Base-by-base conservation (phyloP, 768 basidiomycete species). In the Pleurotus eryngii region DNA sequence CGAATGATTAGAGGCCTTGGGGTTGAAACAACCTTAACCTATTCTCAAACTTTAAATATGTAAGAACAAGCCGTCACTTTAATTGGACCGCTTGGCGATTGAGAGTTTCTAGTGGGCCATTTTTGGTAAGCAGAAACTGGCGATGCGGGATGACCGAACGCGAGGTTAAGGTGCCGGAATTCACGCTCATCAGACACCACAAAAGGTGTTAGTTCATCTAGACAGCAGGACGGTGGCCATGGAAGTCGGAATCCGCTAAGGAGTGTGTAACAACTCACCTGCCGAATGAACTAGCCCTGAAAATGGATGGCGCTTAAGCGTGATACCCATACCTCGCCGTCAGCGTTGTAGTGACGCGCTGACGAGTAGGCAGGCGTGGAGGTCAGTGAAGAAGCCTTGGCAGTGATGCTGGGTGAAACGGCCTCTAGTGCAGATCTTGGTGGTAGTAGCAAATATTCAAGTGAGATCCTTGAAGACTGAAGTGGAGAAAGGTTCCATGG, bases 1-100 rank as follows among this genome's bases (percentile, higher is more conserved):
- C 86, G 85, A 89, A 89, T 89, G 88, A 89, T 88, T 90, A 89
- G 87, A 86, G 86, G 86, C 84, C 85, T 88, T 86, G 86, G 84
- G 87, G 87, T 83, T 81, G 85, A 84, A 87, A 87, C 85, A 82
- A 84, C 85, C 86, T 89, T 85, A 85, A 88, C 86, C 86, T 81
- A 83, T 81, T 78, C 82, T 84, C 83, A 80, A 83, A 79, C 85
- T 86, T 87, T 86, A 86, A 87, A 87, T 85, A 86, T 84, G 85
- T 86, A 87, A 87, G 86, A 84, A 83, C 83, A 79, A 84, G 84
- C 82, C 79, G 81, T 88, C 84, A 83, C 85, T 88, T 88, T 87
- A 77, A 82, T 80, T 85, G 85, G 77, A 86, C 84, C 79, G 82
- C 83, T 86, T 80, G 83, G 83, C 78, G 85, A 85, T 87, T 85